phyloP scores from a whole-genome alignment of 257 asterid species.

The Jasminum sambac region DNA sequence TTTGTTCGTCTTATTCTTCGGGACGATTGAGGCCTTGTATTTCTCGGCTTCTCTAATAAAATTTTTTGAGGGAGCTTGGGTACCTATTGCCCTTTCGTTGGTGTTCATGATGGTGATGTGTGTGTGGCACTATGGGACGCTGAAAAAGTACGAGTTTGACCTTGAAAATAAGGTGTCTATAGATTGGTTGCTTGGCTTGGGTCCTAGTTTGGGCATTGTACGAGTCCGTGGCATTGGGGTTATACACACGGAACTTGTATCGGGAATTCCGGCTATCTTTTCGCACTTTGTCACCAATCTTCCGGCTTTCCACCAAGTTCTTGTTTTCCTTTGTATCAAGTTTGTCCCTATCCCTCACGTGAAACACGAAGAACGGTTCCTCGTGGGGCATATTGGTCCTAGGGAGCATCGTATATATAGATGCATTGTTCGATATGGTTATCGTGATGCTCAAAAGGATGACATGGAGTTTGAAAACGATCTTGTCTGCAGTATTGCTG shows the following conservation, averaged over 20 bases:
- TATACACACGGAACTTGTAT: constrained; percentile 86
- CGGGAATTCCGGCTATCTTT: constrained; percentile 91
- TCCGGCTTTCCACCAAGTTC: constrained; percentile 93
- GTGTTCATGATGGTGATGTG: constrained; percentile 76
- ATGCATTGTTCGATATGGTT: constrained; percentile 85
- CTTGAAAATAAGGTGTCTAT: constrained; percentile 88
- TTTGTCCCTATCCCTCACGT: constrained; percentile 87
- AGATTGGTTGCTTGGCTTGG: constrained; percentile 80
- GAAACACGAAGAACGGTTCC: constrained; percentile 72
- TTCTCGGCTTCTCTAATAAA: constrained; percentile 82
- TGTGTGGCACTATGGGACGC: constrained; percentile 86
- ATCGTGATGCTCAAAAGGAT: constrained; percentile 82
- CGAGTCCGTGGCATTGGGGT: constrained; percentile 89
- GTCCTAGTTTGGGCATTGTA: constrained; percentile 84
- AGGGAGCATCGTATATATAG: constrained; percentile 71
- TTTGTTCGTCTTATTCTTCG: constrained; percentile 71
- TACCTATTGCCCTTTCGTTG: constrained; percentile 66
- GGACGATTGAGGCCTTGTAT: constrained; percentile 71
- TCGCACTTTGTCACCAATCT: constrained; percentile 91
- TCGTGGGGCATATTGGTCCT: constrained; percentile 82
- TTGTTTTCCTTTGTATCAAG: constrained; percentile 80
- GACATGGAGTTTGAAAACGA: constrained; percentile 75
- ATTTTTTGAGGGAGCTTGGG: constrained; percentile 95
- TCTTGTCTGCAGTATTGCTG: constrained; percentile 79
- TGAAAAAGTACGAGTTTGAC: constrained; percentile 77